Conservation (phyloP, 768 basidiomycete genomes). For the Paxillus involutus region DNA sequence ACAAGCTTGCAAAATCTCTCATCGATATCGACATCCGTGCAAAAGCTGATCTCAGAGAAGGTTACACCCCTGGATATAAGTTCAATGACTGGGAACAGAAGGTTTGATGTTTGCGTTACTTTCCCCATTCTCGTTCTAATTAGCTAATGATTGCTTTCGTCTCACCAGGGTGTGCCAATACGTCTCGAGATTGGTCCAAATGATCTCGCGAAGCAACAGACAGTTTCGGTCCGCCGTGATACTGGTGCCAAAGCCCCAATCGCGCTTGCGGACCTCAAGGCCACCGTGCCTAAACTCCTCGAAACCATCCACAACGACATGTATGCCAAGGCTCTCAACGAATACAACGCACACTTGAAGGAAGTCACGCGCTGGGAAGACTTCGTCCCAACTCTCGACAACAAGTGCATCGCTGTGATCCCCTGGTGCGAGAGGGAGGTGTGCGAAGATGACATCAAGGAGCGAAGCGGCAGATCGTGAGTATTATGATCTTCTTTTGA, state of each 20-base stretch:
- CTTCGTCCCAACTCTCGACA: constrained; percentile 87
- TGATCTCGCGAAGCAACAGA: constrained; percentile 82
- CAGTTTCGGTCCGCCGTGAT: constrained; percentile 81
- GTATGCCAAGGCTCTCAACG: constrained; percentile 74
- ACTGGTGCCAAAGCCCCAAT: constrained; percentile 62
- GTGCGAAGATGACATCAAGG: constrained; percentile 99
- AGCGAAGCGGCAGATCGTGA: constrained; percentile 83
- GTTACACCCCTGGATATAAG: constrained; percentile 98
- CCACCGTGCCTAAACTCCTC: constrained; percentile 62
- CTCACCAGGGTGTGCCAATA: constrained; percentile 83
- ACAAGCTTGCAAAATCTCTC: constrained; percentile 71
- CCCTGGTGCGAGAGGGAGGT: constrained; percentile 95
- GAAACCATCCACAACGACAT: constrained; percentile 88
- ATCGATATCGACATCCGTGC: constrained; percentile 75
- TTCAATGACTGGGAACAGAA: constrained; percentile 99
- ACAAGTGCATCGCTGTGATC: constrained; percentile 82
- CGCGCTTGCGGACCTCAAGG: constrained; percentile 46
- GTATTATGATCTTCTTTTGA: constrained; percentile 8
- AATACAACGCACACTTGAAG: constrained; percentile 70
- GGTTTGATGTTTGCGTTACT: constrained; percentile 40
- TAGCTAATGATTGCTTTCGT: neutral
- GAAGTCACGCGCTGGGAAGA: constrained; percentile 87
- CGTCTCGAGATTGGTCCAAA: constrained; percentile 97
- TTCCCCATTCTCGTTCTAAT: neutral
- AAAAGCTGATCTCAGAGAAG: constrained; percentile 90